phyloP scores from a whole-genome alignment of 352 stramenopile species.

The Pythium phragmiticola region DNA sequence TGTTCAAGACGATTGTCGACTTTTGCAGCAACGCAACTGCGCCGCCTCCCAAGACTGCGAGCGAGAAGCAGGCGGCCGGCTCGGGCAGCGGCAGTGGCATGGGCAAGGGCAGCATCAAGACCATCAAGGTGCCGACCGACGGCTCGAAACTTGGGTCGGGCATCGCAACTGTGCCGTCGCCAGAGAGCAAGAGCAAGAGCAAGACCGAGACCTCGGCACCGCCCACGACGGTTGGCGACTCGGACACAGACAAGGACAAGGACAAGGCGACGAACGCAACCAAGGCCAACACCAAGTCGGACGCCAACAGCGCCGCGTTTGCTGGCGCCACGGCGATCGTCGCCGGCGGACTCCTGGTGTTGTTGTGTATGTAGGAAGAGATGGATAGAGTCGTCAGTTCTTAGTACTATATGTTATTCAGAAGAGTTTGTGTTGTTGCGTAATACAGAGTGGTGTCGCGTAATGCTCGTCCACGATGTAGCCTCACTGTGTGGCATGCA shows the following conservation, averaged over 20 bases:
- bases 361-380: constrained; percentile 16
- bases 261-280: background rate
- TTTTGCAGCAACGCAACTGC: constrained; percentile 14
- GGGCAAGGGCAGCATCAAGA: background rate
- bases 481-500: no score
- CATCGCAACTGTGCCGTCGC: background rate
- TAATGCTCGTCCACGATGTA: no score
- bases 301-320: constrained; percentile 9
- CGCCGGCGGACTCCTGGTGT: background rate
- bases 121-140: background rate
- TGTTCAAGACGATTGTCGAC: constrained; percentile 23
- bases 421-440: no score
- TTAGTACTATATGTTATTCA: no score
- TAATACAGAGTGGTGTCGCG: no score
- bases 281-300: constrained; percentile 23
- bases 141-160: no score
- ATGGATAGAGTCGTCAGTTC: background rate
- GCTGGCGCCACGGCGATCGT: constrained; percentile 15
- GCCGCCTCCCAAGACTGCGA: background rate
- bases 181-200: background rate
- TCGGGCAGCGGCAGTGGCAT: background rate
- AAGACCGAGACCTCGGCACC: background rate
- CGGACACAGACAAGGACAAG: background rate
- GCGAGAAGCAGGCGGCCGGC: constrained; percentile 3
- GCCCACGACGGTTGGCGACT: constrained; percentile 2